phyloP scores from a whole-genome alignment of 164 flowering plant species.

The Amborella trichopoda region DNA sequence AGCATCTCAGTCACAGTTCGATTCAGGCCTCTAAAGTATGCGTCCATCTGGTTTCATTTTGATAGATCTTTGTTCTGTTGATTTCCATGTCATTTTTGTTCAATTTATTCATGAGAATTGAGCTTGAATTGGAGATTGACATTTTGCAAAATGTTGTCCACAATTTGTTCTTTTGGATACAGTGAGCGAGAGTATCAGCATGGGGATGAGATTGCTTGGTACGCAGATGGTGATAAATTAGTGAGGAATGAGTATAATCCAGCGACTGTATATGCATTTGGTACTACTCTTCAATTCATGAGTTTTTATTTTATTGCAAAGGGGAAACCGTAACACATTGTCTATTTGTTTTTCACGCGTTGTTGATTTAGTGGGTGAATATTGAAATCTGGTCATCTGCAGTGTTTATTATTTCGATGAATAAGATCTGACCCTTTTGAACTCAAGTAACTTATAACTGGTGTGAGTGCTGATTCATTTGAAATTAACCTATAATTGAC shows the following conservation, averaged over 20 bases:
- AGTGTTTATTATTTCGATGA: neutral
- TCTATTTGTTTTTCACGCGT: neutral
- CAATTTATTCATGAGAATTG: too few species aligned
- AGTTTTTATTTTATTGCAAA: neutral
- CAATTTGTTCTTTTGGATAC: conserved; percentile 21
- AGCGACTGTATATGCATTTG: conserved; percentile 84
- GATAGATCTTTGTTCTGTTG: conserved; percentile 10
- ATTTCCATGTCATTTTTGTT: too few species aligned
- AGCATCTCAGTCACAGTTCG: conserved; percentile 91
- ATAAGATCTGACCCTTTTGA: neutral
- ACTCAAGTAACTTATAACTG: too few species aligned
- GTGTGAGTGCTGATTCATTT: too few species aligned
- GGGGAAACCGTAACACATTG: neutral
- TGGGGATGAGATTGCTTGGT: conserved; percentile 96
- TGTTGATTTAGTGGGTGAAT: neutral
- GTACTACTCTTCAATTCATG: conserved; percentile 22
- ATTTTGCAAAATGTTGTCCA: too few species aligned
- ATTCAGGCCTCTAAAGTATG: conserved; percentile 84
- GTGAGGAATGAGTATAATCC: conserved; percentile 86
- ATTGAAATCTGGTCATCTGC: neutral
- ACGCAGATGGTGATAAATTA: conserved; percentile 83
- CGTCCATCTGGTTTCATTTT: conserved; percentile 29
- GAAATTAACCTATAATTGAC: too few species aligned
- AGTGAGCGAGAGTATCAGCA: conserved; percentile 88
- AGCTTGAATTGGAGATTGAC: too few species aligned